Percentiles rank a stretch among this genome's conserved stretches.
Evolutionary conservation across 2,329 filamentous ascomycete genomes (phyloP).

Genomic region (Paecilomyces sp.): DNA sequence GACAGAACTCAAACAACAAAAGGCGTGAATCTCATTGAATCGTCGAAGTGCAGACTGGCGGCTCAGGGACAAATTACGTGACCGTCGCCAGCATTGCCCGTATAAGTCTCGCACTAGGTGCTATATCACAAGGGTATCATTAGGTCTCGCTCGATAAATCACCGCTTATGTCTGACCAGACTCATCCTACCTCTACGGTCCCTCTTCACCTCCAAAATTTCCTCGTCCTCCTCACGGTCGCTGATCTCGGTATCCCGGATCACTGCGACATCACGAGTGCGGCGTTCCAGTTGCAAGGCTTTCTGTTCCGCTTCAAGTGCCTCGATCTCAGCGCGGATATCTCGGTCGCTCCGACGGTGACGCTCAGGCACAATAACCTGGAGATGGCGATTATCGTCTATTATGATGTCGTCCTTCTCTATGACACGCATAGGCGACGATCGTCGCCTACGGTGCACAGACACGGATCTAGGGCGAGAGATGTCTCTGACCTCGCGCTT

Average conservation of each 20-base stretch:
- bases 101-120: slow-evolving; percentile 56
- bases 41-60: not conserved
- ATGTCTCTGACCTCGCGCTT: slow-evolving; percentile 17
- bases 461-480: slow-evolving; percentile 28
- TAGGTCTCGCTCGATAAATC: not conserved
- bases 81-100: slow-evolving; percentile 65
- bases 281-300: slow-evolving; percentile 50
- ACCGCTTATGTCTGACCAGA: slow-evolving; percentile 19
- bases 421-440: slow-evolving; percentile 31
- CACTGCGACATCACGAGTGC: slow-evolving; percentile 24
- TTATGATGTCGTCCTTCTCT: slow-evolving; percentile 21
- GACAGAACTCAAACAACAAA: not conserved
- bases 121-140: slow-evolving; percentile 34
- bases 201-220: slow-evolving; percentile 62
- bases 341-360: slow-evolving; percentile 47
- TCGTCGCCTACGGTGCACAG: slow-evolving; percentile 23
- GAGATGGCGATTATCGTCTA: slow-evolving; percentile 34
- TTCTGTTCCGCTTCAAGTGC: slow-evolving; percentile 61
- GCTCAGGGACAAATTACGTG: slow-evolving; percentile 41
- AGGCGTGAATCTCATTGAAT: not conserved
- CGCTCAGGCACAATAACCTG: slow-evolving; percentile 45
- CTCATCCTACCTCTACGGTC: slow-evolving; percentile 92
- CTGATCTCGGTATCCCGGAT: slow-evolving; percentile 26
- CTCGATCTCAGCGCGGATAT: slow-evolving; percentile 66
- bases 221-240: slow-evolving; percentile 38